Percentiles rank a stretch among this genome's conserved stretches.
phyloP scores from a whole-genome alignment of 805 yeast species.

The Lachancea sp. region DNA sequence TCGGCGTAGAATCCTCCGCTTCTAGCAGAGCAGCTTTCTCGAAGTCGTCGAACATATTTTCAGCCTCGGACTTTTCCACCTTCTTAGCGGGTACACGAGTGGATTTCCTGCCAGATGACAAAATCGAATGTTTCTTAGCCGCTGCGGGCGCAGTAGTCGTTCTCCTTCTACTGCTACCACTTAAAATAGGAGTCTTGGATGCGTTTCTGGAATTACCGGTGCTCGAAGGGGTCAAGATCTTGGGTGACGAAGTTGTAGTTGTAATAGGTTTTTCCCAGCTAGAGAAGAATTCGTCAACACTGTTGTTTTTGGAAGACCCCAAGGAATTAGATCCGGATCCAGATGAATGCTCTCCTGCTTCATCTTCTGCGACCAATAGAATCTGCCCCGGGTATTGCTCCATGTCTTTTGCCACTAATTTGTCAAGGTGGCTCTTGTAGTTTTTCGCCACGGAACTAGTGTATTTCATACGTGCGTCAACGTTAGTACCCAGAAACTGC shows the following conservation, averaged over 20 bases:
- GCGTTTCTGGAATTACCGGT: conserved; percentile 17
- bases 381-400: conserved; percentile 65
- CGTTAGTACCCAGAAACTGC: conserved; percentile 45
- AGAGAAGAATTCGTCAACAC: conserved; percentile 82
- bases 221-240: conserved; percentile 19
- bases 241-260: conserved; percentile 29
- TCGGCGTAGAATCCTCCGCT: conserved; percentile 46
- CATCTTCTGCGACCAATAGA: conserved; percentile 38
- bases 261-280: conserved; percentile 81
- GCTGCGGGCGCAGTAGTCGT: conserved; percentile 21
- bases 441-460: conserved; percentile 71
- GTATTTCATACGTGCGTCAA: conserved; percentile 72
- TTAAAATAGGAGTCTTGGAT: conserved; percentile 20
- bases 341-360: conserved; percentile 17
- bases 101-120: conserved; percentile 53
- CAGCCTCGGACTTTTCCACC: conserved; percentile 46
- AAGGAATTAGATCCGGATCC: conserved; percentile 26
- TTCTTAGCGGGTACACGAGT: conserved; percentile 52
- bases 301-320: conserved; percentile 34
- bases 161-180: conserved; percentile 28
- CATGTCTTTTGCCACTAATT: conserved; percentile 61
- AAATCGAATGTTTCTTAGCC: conserved; percentile 39
- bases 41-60: conserved; percentile 47
- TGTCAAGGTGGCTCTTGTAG: conserved; percentile 74
- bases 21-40: conserved; percentile 80